Evolutionary conservation across 805 yeast species (phyloP).

Genomic region (Kodamaea laetipori): DNA sequence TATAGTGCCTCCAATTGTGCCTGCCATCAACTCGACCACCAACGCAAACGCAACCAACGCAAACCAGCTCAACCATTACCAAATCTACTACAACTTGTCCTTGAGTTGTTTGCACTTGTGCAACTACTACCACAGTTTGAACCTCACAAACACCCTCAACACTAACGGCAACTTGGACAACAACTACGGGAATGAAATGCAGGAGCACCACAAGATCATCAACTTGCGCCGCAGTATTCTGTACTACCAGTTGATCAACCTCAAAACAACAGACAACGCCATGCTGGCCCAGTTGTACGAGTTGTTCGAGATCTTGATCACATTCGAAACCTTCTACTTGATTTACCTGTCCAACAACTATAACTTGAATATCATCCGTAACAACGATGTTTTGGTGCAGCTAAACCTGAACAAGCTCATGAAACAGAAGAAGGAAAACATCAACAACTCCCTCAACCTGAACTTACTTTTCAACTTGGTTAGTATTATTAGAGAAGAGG

Average conservation of each 20-base stretch:
- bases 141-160: slow-evolving; percentile 27
- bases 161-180: slow-evolving; percentile 16
- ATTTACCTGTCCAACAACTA: slow-evolving; percentile 19
- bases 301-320: slow-evolving; percentile 32
- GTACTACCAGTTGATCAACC: slow-evolving; percentile 32
- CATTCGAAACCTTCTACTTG: slow-evolving; percentile 28
- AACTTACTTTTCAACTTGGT: slow-evolving; percentile 15
- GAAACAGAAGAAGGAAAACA: slow-evolving; percentile 10
- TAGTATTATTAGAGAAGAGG: slow-evolving; percentile 11
- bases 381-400: slow-evolving; percentile 18
- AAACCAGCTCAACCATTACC: slow-evolving; percentile 24
- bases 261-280: slow-evolving; percentile 24
- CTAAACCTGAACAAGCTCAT: slow-evolving; percentile 12
- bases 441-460: slow-evolving; percentile 14
- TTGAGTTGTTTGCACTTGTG: slow-evolving; percentile 31
- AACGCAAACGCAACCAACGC: slow-evolving; percentile 9
- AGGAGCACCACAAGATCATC: slow-evolving; percentile 34
- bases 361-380: slow-evolving; percentile 15
- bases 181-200: slow-evolving; percentile 22
- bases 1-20: slow-evolving; percentile 21
- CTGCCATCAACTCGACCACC: slow-evolving; percentile 13
- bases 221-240: slow-evolving; percentile 33
- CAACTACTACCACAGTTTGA: slow-evolving; percentile 33
- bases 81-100: slow-evolving; percentile 34
- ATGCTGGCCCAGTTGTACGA: slow-evolving; percentile 29